Evolutionary conservation across 2,329 filamentous ascomycete species (phyloP), one percentile per base, ranked within the genome.

Genomic region (Fusarium sp.): DNA sequence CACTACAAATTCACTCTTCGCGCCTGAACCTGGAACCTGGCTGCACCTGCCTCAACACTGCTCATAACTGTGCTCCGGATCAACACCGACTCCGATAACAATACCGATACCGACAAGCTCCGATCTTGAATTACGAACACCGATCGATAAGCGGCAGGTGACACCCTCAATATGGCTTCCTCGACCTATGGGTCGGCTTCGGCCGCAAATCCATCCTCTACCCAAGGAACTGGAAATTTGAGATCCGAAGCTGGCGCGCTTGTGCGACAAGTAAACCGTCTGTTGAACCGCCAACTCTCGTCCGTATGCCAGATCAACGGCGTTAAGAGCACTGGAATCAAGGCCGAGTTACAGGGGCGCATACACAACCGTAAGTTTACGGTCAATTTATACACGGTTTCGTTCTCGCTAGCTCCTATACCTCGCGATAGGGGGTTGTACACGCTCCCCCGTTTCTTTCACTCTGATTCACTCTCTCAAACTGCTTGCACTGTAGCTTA

Each of bases 251-350:
- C 84, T 61, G 76, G 79, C 62, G 68, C 75, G 45, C 79, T 88
- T 50, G 76, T 82, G 44, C 78, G 82, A 63, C 78, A 81, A 55
- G 78, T 84, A 17, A 78, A 83, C 62, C 77, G 77, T 14, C 77
- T 89, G 22, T 79, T 87, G 30, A 88, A 88, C 73, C 80, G 83
- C 20, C 89, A 94, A 73, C 86, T 97, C 48, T 92, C 93, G 73
- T 85, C 85, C 52, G 90, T 98, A 69, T 92, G 95, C 75, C 86
- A 88, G 67, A 83, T 87, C 63, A 92, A 97, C 80, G 87, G 89
- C 46, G 83, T 97, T 35, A 86, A 88, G 69, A 91, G 92, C 63
- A 92, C 90, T 28, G 96, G 96, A 20, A 90, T 96, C 74, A 99
- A 99, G 83, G 88, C 89, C 33, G 87, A 92, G 41, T 83, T 98